A percentile compares a stretch with the other conserved stretches of the same genome.
Conservation (phyloP, 2,329 filamentous ascomycete species). For the Verticillium zaregamsianum region DNA sequence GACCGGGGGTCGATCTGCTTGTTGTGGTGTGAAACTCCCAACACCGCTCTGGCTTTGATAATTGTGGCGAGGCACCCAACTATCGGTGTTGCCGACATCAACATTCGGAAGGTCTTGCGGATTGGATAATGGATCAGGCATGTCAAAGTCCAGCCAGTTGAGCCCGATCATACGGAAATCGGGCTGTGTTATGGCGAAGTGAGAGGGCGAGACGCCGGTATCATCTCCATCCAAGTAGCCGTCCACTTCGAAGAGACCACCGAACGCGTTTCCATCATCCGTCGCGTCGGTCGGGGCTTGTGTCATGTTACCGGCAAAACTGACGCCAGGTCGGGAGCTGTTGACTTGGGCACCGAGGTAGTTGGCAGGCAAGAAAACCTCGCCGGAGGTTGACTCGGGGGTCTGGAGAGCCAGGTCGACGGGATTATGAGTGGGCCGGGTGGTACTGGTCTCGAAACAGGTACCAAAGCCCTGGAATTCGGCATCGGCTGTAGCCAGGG, state of each 20-base stretch:
- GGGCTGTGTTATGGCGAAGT: constrained; percentile 2
- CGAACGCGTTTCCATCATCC: not conserved
- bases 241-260: not conserved
- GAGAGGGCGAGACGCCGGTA: not conserved
- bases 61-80: not conserved
- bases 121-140: constrained; percentile 1
- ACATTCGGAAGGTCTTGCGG: not conserved
- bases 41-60: not conserved
- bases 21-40: not conserved
- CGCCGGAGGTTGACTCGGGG: not conserved
- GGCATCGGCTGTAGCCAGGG: not conserved
- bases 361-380: not conserved
- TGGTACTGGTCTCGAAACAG: not conserved
- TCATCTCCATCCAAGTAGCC: not conserved
- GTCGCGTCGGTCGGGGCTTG: not conserved
- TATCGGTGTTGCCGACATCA: not conserved
- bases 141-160: constrained; percentile 18
- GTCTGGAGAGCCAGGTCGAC: not conserved
- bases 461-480: not conserved
- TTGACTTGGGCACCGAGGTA: not conserved
- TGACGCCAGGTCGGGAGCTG: not conserved
- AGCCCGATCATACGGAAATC: constrained; percentile 13
- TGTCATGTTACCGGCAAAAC: not conserved
- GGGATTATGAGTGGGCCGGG: not conserved
- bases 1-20: not conserved